phyloP scores from a whole-genome alignment of 768 basidiomycete genomes.

The Boletus tomentosulus region DNA sequence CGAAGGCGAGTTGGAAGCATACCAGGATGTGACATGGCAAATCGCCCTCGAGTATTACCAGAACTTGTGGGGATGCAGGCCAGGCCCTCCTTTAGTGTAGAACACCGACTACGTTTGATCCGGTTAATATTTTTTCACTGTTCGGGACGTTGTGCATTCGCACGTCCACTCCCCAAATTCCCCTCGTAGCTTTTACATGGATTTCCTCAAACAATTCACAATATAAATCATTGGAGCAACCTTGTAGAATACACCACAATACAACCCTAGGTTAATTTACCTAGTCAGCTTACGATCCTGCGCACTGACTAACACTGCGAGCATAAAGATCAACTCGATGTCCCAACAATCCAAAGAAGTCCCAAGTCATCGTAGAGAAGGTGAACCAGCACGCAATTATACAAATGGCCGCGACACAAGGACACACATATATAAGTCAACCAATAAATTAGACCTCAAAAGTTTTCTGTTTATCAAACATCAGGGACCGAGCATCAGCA shows the following conservation, averaged over 20 bases:
- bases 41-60: slow-evolving; percentile 19
- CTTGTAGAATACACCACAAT: slow-evolving; percentile 7
- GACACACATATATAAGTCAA: background rate
- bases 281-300: background rate
- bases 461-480: slow-evolving; percentile 18
- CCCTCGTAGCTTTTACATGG: too few relatives aligned
- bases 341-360: too few relatives aligned
- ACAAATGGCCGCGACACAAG: background rate
- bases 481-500: slow-evolving; percentile 1
- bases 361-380: background rate
- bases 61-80: slow-evolving; percentile 24
- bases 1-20: slow-evolving; percentile 26
- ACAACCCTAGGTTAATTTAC: background rate
- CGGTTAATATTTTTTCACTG: background rate
- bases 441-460: slow-evolving; percentile 6
- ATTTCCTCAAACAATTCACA: too few relatives aligned
- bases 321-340: background rate
- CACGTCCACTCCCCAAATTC: too few relatives aligned
- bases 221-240: background rate
- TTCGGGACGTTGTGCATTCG: background rate
- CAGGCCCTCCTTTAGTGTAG: slow-evolving; percentile 6
- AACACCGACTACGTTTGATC: background rate
- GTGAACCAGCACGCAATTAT: slow-evolving; percentile 22
- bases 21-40: slow-evolving; percentile 4
- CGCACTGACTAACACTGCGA: background rate